These are phyloP conservation scores for Cercospora brassicicola DNA, from an alignment of 2,329 filamentous ascomycete genomes.

Conservation along the genomic window DNA sequence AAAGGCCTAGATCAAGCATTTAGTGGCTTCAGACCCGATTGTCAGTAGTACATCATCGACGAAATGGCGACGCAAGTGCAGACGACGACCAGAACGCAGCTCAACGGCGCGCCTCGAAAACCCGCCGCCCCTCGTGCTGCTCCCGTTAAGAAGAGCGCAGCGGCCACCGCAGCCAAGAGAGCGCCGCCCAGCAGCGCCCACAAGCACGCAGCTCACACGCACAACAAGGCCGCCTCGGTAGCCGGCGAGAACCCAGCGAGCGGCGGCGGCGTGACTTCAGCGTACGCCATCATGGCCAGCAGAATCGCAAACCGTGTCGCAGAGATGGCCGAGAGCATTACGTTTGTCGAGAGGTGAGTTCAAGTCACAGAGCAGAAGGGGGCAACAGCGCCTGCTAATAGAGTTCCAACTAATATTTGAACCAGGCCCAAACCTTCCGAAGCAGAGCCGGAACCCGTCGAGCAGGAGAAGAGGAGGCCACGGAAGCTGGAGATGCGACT, in stretches of 20 bases:
- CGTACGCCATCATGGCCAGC: conserved; percentile 54
- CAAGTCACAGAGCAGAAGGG: not conserved
- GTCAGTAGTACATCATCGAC: not conserved
- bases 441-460: conserved; percentile 29
- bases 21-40: not conserved
- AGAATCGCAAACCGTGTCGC: conserved; percentile 54
- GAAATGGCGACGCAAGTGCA: conserved; percentile 29
- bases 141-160: conserved; percentile 20
- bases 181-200: conserved; percentile 26
- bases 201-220: conserved; percentile 30
- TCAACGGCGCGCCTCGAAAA: conserved; percentile 33
- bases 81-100: conserved; percentile 17
- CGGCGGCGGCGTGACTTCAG: conserved; percentile 41
- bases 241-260: conserved; percentile 33
- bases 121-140: conserved; percentile 27
- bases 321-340: conserved; percentile 56
- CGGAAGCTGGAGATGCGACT: conserved; percentile 54
- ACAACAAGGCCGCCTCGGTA: conserved; percentile 40
- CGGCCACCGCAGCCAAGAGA: conserved; percentile 16
- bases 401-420: conserved; percentile 15
- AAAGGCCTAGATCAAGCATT: not conserved
- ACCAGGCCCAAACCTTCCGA: conserved; percentile 30
- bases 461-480: conserved; percentile 44
- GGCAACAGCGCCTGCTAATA: not conserved
- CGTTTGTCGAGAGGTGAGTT: conserved; percentile 49